Evolutionary conservation across 2,329 filamentous ascomycete genomes (phyloP), one percentile per base, ranked within the genome.

Genomic region (Pseudohalonectria lignicola): DNA sequence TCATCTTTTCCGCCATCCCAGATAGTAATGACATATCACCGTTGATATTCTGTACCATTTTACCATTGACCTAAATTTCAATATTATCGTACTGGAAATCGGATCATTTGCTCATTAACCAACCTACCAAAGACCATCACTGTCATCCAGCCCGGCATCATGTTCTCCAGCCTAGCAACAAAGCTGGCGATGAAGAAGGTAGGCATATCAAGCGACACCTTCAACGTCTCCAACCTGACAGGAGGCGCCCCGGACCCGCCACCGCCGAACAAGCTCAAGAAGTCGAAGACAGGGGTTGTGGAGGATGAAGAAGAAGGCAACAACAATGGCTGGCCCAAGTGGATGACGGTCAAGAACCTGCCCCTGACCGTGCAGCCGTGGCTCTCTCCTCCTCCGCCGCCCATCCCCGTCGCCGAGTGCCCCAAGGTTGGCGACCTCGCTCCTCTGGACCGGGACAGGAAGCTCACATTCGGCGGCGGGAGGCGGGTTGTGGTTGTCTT

Each of bases 101-200:
- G n/a, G n/a, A n/a, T n/a, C n/a, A n/a, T n/a, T n/a, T n/a, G n/a
- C n/a, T n/a, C n/a, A n/a, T n/a, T n/a, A n/a, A n/a, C n/a, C n/a
- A n/a, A n/a, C n/a, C n/a, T n/a, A n/a, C n/a, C n/a, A n/a, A n/a
- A n/a, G n/a, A n/a, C n/a, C n/a, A n/a, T n/a, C n/a, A n/a, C n/a
- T n/a, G n/a, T n/a, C n/a, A n/a, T n/a, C n/a, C n/a, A n/a, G n/a
- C n/a, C n/a, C n/a, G n/a, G n/a, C 50, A 56, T 49, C 39, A 77
- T 76, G 73, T 65, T 77, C 50, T 66, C 67, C 48, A 67, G 61
- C 45, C 56, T 78, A 40, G 65, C 67, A 13, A 71, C 72, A 33
- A 77, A 77, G 54, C 56, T 76, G 45, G 74, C 72, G 43, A 61
- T 78, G 47, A 71, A 64, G 45, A 75, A 73, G 51, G 64, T 64